Conservation (phyloP, 1,139 yeast genomes). For the Neolecta irregularis region DNA sequence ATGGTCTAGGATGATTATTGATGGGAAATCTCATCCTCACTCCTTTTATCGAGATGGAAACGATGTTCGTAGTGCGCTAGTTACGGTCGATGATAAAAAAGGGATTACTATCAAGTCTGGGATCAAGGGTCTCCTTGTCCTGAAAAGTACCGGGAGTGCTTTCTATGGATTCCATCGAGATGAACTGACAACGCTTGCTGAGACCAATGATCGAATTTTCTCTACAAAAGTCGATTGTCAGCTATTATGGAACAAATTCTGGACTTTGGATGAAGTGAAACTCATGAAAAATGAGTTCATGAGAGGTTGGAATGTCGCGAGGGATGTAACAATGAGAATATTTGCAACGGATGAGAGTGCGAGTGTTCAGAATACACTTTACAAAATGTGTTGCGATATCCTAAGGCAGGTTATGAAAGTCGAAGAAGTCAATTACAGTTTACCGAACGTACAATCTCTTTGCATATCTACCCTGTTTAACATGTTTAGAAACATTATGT, state of each 20-base stretch:
- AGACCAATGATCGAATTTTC: slow-evolving; percentile 67
- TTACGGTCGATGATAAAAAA: too few species aligned
- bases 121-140: slow-evolving; percentile 67
- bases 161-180: slow-evolving; percentile 74
- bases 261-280: slow-evolving; percentile 38
- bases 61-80: slow-evolving; percentile 47
- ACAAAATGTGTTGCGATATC: slow-evolving; percentile 68
- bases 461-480: neutral
- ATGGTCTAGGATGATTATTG: slow-evolving; percentile 63
- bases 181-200: slow-evolving; percentile 75
- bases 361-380: slow-evolving; percentile 49
- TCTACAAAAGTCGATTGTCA: slow-evolving; percentile 72
- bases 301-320: slow-evolving; percentile 41
- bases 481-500: slow-evolving; percentile 49
- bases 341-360: slow-evolving; percentile 80
- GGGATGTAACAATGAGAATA: slow-evolving; percentile 52
- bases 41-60: slow-evolving; percentile 75
- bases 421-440: slow-evolving; percentile 48
- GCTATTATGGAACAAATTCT: slow-evolving; percentile 50
- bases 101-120: too few species aligned
- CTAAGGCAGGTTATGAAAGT: slow-evolving; percentile 42
- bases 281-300: too few species aligned
- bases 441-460: slow-evolving; percentile 41
- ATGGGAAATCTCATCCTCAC: slow-evolving; percentile 65
- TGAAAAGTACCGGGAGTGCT: slow-evolving; percentile 89